Evolutionary conservation across 163 green algal species (phyloP).

Genomic region (Scenedesmus sp.): DNA sequence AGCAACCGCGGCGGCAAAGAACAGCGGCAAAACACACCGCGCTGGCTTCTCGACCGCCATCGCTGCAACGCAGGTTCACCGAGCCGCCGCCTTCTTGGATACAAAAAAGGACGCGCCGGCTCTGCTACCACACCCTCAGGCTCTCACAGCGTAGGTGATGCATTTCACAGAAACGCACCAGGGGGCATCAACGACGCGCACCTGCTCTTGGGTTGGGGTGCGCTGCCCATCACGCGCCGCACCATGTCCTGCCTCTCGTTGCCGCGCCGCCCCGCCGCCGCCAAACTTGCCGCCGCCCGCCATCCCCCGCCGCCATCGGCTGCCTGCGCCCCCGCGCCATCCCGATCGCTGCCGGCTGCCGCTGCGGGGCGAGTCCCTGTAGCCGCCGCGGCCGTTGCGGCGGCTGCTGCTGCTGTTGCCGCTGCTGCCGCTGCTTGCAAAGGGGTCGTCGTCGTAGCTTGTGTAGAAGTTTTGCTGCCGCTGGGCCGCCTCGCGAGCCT

Average conservation of each 20-base stretch:
- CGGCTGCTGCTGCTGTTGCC: too few relatives aligned
- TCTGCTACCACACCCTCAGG: too few relatives aligned
- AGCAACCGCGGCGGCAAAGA: background rate
- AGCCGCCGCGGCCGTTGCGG: background rate
- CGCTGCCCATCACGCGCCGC: conserved; percentile 40
- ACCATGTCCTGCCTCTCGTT: conserved; percentile 40
- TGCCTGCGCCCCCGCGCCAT: background rate
- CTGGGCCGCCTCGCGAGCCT: background rate
- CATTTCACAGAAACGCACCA: too few relatives aligned
- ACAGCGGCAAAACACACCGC: too few relatives aligned
- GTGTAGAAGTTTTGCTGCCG: background rate
- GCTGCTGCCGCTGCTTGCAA: conserved; percentile 21
- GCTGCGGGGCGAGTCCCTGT: background rate
- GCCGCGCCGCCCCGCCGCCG: background rate
- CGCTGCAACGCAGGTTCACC: too few relatives aligned
- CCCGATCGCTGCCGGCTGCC: background rate
- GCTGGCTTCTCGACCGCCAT: too few relatives aligned
- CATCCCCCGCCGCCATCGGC: background rate
- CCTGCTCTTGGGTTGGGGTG: conserved; percentile 53
- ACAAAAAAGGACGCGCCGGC: too few relatives aligned
- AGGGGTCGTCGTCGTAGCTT: background rate
- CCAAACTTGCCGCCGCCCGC: background rate
- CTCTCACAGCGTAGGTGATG: too few relatives aligned
- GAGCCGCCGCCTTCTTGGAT: too few relatives aligned
- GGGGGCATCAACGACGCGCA: conserved; percentile 4